phyloP scores from a whole-genome alignment of 352 stramenopile species.

The Pythium periplocum region DNA sequence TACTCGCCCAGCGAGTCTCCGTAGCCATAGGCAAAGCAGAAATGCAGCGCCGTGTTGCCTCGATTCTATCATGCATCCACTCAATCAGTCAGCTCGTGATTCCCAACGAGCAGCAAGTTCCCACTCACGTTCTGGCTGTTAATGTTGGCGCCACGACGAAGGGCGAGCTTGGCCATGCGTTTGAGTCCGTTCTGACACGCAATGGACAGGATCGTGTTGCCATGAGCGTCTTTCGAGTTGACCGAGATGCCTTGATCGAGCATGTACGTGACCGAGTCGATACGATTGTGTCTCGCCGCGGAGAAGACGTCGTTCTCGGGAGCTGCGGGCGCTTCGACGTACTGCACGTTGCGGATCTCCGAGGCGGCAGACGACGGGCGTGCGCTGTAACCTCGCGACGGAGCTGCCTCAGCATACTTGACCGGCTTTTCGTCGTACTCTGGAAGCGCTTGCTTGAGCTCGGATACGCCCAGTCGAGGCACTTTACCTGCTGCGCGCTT shows the following conservation, averaged over 20 bases:
- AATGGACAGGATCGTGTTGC: conserved; percentile 85
- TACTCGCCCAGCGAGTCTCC: conserved; percentile 84
- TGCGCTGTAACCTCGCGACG: neutral
- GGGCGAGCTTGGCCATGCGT: conserved; percentile 79
- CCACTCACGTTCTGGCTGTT: conserved; percentile 74
- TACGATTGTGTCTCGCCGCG: conserved; percentile 73
- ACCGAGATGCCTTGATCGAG: conserved; percentile 79
- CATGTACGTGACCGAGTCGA: conserved; percentile 82
- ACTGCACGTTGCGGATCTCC: conserved; percentile 4
- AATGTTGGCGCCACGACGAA: conserved; percentile 83
- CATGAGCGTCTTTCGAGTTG: conserved; percentile 68
- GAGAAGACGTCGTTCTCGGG: conserved; percentile 85
- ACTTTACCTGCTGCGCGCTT: conserved; percentile 16
- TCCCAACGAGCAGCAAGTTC: no score
- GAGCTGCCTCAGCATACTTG: neutral
- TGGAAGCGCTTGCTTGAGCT: conserved; percentile 19
- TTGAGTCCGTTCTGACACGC: conserved; percentile 91
- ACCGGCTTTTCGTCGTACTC: neutral
- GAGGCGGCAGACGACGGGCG: neutral
- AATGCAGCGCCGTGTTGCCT: conserved; percentile 88
- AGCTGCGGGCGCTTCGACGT: conserved; percentile 14
- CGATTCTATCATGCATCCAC: conserved; percentile 28
- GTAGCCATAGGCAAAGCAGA: conserved; percentile 89
- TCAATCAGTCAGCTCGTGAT: no score
- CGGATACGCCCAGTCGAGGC: conserved; percentile 3